Evolutionary conservation across 768 basidiomycete species (phyloP).

Genomic region (Boletus insuetus): DNA sequence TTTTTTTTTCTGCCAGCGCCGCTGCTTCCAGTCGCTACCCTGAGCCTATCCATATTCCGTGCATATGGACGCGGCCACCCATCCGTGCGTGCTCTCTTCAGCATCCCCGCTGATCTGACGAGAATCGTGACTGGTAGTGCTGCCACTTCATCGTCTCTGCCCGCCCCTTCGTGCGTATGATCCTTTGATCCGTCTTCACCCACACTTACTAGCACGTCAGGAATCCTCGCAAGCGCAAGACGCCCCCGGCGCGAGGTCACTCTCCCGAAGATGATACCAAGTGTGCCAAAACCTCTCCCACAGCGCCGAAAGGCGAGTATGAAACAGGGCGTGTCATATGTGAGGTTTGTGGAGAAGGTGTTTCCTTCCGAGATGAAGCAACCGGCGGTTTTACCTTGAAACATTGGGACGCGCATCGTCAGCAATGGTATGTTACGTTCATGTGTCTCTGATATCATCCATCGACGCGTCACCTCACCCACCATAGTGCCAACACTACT

Average conservation of each 20-base stretch:
- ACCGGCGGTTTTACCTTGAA: slow-evolving; percentile 63
- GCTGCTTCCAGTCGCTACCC: neutral
- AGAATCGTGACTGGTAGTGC: slow-evolving; percentile 13
- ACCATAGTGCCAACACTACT: slow-evolving; percentile 29
- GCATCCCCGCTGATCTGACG: slow-evolving; percentile 14
- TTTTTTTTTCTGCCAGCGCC: slow-evolving; percentile 7
- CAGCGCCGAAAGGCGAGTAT: slow-evolving; percentile 50
- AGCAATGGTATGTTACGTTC: slow-evolving; percentile 47
- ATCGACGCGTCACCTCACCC: slow-evolving; percentile 5
- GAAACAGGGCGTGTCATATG: slow-evolving; percentile 64
- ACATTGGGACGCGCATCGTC: slow-evolving; percentile 68
- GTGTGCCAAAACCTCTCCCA: slow-evolving; percentile 6
- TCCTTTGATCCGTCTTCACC: slow-evolving; percentile 18
- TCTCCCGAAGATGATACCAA: slow-evolving; percentile 15
- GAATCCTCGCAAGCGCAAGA: slow-evolving; percentile 41
- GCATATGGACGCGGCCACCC: slow-evolving; percentile 19
- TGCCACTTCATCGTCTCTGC: slow-evolving; percentile 5
- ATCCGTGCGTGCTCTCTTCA: slow-evolving; percentile 16
- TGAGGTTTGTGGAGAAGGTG: slow-evolving; percentile 55
- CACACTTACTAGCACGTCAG: slow-evolving; percentile 20
- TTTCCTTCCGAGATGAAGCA: slow-evolving; percentile 65
- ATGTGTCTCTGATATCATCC: neutral
- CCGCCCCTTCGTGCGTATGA: slow-evolving; percentile 19
- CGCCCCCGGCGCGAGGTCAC: slow-evolving; percentile 26
- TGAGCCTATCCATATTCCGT: slow-evolving; percentile 6